Base-by-base conservation (phyloP, 352 stramenopile species). In the Pelagophyceae sp. region DNA sequence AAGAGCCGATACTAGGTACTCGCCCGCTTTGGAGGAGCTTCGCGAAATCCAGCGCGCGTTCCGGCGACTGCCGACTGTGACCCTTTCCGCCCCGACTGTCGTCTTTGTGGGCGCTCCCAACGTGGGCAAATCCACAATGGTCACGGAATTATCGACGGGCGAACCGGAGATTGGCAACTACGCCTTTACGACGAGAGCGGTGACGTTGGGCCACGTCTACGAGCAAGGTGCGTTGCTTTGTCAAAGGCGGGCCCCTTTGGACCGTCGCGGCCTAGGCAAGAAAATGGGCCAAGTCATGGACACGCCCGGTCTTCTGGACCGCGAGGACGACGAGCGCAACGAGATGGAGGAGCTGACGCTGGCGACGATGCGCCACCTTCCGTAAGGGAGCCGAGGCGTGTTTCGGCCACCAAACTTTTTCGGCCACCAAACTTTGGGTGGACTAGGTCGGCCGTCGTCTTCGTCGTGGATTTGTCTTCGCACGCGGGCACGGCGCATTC, bases 161-260 rank as follows among this genome's bases (percentile, higher is more conserved):
- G 92, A 84, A 15, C 90, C 90, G 0, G 90, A 93, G 82, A 87
- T 95, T 0, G 92, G 91, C 82, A 91, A 92, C 78, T 95, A 95
- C 80, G 87, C 89, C 0, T 95, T 95, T 78, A 95, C 90, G n/a
- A 95, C 90, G 17, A 78, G 89, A 23, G 89, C 88, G 20, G 90
- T 95, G 84, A 92, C 88, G 19, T 76, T 95, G n/a, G 89, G 88
- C 15, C 88, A 92, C 81, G 54, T 76, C 27, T 76, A 61, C 35
- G 54, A 35, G 15, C 27, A 6, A 3, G 67, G n/a, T n/a, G n/a
- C n/a, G n/a, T n/a, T n/a, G n/a, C n/a, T n/a, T n/a, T n/a, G n/a
- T n/a, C n/a, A n/a, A n/a, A n/a, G 33, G 58, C 40, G 69, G 72
- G 17, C 82, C 85, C n/a, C n/a, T n/a, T n/a, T n/a, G n/a, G n/a